phyloP scores from a whole-genome alignment of 2,329 filamentous ascomycete species.

The Hansfordia pulvinata region DNA sequence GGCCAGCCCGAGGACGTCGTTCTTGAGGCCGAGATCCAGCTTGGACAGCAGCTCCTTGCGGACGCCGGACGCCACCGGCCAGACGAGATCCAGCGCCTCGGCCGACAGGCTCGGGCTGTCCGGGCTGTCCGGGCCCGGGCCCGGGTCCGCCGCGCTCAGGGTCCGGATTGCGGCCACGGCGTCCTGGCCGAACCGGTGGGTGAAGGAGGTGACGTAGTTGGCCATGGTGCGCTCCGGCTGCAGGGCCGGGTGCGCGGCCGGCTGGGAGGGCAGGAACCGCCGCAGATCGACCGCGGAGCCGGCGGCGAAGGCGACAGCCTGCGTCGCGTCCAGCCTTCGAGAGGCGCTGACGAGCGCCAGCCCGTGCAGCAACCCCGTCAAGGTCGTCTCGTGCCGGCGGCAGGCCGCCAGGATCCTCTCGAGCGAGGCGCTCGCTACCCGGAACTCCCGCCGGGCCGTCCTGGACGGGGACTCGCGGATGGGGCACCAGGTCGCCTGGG shows the following conservation, averaged over 20 bases:
- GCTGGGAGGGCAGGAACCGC: slow-evolving; percentile 5
- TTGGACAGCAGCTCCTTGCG: slow-evolving; percentile 14
- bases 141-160: background rate
- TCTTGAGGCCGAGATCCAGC: slow-evolving; percentile 12
- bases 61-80: slow-evolving; percentile 10
- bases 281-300: slow-evolving; percentile 8
- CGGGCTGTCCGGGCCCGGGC: background rate
- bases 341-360: slow-evolving; percentile 6
- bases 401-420: slow-evolving; percentile 6
- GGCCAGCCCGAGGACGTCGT: slow-evolving; percentile 19
- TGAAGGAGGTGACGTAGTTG: slow-evolving; percentile 8
- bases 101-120: slow-evolving; percentile 1
- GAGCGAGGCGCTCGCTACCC: slow-evolving; percentile 2
- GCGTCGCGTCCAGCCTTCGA: slow-evolving; percentile 1
- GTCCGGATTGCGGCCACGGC: slow-evolving; percentile 8
- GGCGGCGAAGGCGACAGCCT: slow-evolving; percentile 5
- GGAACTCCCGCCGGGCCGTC: slow-evolving; percentile 5
- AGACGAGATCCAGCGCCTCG: slow-evolving; percentile 5
- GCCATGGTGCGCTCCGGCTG: slow-evolving; percentile 7
- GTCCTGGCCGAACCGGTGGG: slow-evolving; percentile 6
- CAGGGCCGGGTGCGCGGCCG: slow-evolving; percentile 2
- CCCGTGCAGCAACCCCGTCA: slow-evolving; percentile 9
- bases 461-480: slow-evolving; percentile 2
- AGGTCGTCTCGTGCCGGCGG: slow-evolving; percentile 7
- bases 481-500: slow-evolving; percentile 5